Conservation (phyloP, 2,329 filamentous ascomycete genomes). For the Penicillium rolfsii region DNA sequence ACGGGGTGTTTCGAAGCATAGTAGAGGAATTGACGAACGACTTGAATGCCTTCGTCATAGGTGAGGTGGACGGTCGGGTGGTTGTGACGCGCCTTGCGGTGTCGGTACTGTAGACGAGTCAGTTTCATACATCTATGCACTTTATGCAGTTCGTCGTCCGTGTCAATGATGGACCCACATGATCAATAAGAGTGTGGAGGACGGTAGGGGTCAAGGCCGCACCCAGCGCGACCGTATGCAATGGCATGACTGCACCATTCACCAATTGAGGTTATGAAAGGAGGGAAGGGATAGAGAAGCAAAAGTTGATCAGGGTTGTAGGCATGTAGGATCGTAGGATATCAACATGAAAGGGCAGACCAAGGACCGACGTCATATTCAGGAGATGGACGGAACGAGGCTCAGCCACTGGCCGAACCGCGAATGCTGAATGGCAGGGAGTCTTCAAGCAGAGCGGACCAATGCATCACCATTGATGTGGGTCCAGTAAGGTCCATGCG, state of each 20-base stretch:
- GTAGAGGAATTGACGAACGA: conserved; percentile 82
- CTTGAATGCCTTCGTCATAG: conserved; percentile 87
- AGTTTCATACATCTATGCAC: conserved; percentile 1
- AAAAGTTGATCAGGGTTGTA: not conserved
- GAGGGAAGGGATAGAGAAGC: not conserved
- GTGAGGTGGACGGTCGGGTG: conserved; percentile 89
- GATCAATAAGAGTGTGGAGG: conserved; percentile 80
- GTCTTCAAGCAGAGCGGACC: conserved; percentile 1
- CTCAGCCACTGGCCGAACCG: conserved; percentile 4
- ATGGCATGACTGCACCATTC: conserved; percentile 53
- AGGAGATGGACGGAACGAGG: not conserved
- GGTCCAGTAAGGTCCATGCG: conserved; percentile 1
- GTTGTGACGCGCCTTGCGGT: conserved; percentile 72
- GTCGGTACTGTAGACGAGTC: conserved; percentile 67
- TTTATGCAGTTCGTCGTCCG: not conserved
- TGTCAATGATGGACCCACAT: conserved; percentile 60
- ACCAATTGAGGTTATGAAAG: not conserved
- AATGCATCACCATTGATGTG: not conserved
- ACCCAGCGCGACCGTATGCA: conserved; percentile 80
- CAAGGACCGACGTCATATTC: conserved; percentile 8
- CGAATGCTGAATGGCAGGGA: not conserved
- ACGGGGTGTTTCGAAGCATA: conserved; percentile 88
- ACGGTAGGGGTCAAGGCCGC: conserved; percentile 86
- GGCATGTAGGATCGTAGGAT: not conserved
- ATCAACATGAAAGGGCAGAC: not conserved